These are phyloP conservation scores for Coemansia sp. DNA, from an alignment of 192 early-diverging fungal species.

Conservation along the genomic window DNA sequence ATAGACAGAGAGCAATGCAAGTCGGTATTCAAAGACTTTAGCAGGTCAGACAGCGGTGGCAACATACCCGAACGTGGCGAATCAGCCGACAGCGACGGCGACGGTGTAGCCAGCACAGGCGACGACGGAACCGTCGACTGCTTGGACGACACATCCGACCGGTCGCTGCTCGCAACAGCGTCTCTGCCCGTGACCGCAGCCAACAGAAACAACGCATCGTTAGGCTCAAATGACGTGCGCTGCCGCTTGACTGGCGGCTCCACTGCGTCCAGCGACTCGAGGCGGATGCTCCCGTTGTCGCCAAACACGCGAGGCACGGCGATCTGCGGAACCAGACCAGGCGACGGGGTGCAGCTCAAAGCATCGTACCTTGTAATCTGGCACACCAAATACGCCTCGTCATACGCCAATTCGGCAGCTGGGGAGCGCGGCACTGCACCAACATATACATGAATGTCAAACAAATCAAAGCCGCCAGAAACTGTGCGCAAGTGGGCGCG, in stretches of 20 bases:
- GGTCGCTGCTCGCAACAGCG: not conserved
- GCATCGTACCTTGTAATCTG: slow-evolving; percentile 37
- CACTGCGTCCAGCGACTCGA: not conserved
- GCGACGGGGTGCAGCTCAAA: slow-evolving; percentile 14
- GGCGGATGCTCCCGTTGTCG: not conserved
- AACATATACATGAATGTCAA: slow-evolving; percentile 39
- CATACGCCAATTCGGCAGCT: slow-evolving; percentile 10
- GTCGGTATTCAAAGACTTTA: slow-evolving; percentile 15
- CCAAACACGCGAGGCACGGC: slow-evolving; percentile 11
- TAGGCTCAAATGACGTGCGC: slow-evolving; percentile 2
- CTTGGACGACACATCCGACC: slow-evolving; percentile 10
- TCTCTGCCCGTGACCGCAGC: slow-evolving; percentile 30
- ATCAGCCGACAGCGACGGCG: slow-evolving; percentile 19
- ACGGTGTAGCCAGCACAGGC: slow-evolving; percentile 20
- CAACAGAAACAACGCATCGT: slow-evolving; percentile 34
- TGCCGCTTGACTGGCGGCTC: slow-evolving; percentile 22
- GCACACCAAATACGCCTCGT: slow-evolving; percentile 41
- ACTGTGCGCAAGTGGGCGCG: slow-evolving; percentile 47
- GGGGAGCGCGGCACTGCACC: slow-evolving; percentile 19
- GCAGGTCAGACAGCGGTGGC: slow-evolving; percentile 41
- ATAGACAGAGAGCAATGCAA: not conserved
- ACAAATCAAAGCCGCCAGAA: slow-evolving; percentile 28
- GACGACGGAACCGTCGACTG: slow-evolving; percentile 16
- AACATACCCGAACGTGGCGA: slow-evolving; percentile 16
- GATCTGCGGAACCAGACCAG: not conserved